Evolutionary conservation across 305 asterid genomes (phyloP).

Genomic region (Striga hermonthica): DNA sequence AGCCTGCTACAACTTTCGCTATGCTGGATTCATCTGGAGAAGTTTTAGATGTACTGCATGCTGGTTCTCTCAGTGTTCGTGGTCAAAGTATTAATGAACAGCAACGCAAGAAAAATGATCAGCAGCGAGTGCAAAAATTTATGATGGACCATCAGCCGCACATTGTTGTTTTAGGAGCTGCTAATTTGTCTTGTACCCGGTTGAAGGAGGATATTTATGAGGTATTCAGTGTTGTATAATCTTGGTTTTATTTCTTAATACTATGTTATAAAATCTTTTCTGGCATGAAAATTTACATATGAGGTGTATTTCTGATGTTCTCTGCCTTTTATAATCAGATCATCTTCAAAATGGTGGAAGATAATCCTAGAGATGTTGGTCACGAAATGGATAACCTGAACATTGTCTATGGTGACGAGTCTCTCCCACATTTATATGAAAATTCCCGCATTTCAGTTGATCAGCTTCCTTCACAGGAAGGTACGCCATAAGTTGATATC

Average conservation of each 20-base stretch:
- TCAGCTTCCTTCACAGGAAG: slow-evolving; percentile 96
- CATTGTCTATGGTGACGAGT: slow-evolving; percentile 88
- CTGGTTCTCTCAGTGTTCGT: slow-evolving; percentile 80
- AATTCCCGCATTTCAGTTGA: slow-evolving; percentile 88
- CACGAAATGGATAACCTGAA: slow-evolving; percentile 93
- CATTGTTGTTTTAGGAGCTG: slow-evolving; percentile 90
- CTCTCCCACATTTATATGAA: slow-evolving; percentile 91
- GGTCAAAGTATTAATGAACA: slow-evolving; percentile 87
- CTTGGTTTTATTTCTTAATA: slow-evolving; percentile 12
- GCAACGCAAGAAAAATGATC: slow-evolving; percentile 92
- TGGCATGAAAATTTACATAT: slow-evolving; percentile 5
- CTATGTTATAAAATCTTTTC: slow-evolving; percentile 13
- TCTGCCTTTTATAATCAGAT: slow-evolving; percentile 48
- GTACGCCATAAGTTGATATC: slow-evolving; percentile 37
- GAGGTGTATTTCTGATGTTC: slow-evolving; percentile 27
- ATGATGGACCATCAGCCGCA: slow-evolving; percentile 99
- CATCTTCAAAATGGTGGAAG: slow-evolving; percentile 97
- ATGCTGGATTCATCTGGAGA: slow-evolving; percentile 98
- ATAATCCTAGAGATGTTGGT: slow-evolving; percentile 96
- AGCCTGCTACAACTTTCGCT: slow-evolving; percentile 91
- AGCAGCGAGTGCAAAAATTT: slow-evolving; percentile 89
- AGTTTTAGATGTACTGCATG: slow-evolving; percentile 80
- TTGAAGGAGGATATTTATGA: slow-evolving; percentile 94
- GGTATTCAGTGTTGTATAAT: slow-evolving; percentile 43
- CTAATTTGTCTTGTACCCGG: slow-evolving; percentile 82